phyloP scores from a whole-genome alignment of 768 basidiomycete species.

The Psilocybe sp. region DNA sequence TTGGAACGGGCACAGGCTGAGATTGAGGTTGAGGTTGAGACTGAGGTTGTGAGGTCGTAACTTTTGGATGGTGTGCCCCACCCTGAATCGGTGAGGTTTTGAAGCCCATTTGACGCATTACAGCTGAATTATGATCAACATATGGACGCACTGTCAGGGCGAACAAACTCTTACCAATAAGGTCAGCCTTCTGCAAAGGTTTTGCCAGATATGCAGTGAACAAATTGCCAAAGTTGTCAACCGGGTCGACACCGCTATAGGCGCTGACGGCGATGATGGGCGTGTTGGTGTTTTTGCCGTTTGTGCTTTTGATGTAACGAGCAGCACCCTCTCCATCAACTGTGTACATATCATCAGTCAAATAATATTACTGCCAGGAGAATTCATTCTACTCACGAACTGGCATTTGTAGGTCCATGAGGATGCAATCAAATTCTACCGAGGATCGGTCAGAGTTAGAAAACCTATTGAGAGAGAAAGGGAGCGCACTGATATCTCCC shows the following conservation, averaged over 20 bases:
- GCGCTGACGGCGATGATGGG: constrained; percentile 93
- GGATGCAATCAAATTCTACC: constrained; percentile 90
- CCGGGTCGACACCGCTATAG: constrained; percentile 68
- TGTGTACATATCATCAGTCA: constrained; percentile 20
- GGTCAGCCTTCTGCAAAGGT: constrained; percentile 85
- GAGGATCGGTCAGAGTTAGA: constrained; percentile 17
- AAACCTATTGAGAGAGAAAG: constrained; percentile 2
- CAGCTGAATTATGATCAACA: constrained; percentile 28
- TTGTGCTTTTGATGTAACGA: constrained; percentile 94
- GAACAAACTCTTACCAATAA: constrained; percentile 48
- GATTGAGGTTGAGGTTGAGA: neutral
- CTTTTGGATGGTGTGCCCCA: constrained; percentile 47
- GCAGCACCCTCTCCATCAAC: constrained; percentile 97
- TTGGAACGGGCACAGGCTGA: constrained; percentile 21
- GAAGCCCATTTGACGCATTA: constrained; percentile 88
- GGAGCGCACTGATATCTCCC: constrained; percentile 89
- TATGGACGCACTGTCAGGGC: neutral
- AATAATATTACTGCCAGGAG: neutral
- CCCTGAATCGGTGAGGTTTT: constrained; percentile 76
- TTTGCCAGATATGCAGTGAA: constrained; percentile 85
- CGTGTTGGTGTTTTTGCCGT: constrained; percentile 90
- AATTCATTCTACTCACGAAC: constrained; percentile 57
- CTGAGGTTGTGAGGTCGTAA: constrained; percentile 42
- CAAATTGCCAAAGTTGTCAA: constrained; percentile 57
- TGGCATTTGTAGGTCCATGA: constrained; percentile 96